phyloP scores from a whole-genome alignment of 306 rosid genomes.

The Hippophae gyantsensis region DNA sequence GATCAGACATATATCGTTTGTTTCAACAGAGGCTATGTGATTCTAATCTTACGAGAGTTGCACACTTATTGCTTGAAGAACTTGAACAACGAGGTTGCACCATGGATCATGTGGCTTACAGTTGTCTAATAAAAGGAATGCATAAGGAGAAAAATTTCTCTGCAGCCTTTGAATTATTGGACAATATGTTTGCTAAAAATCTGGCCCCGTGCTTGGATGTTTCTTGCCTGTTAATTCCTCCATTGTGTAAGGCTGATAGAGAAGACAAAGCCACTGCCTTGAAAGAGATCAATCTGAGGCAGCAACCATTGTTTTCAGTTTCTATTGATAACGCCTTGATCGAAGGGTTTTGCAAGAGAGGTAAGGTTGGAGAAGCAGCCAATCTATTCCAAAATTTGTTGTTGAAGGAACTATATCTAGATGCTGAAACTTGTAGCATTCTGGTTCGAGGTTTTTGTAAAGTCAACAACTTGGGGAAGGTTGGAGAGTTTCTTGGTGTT shows the following conservation, averaged over 20 bases:
- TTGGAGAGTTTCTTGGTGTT: slow-evolving; percentile 51
- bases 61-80: slow-evolving; percentile 41
- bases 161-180: slow-evolving; percentile 45
- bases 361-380: slow-evolving; percentile 42
- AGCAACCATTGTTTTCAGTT: slow-evolving; percentile 28
- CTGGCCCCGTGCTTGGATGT: slow-evolving; percentile 45
- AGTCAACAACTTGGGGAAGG: slow-evolving; percentile 37
- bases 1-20: slow-evolving; percentile 36
- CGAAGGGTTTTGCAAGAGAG: slow-evolving; percentile 39
- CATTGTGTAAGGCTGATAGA: slow-evolving; percentile 46
- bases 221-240: slow-evolving; percentile 43
- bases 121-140: slow-evolving; percentile 44
- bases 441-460: slow-evolving; percentile 56
- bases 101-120: slow-evolving; percentile 39
- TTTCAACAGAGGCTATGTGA: slow-evolving; percentile 47
- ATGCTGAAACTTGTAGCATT: slow-evolving; percentile 40
- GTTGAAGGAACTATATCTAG: slow-evolving; percentile 33
- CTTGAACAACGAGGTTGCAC: slow-evolving; percentile 28
- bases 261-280: slow-evolving; percentile 44
- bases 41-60: slow-evolving; percentile 34
- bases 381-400: slow-evolving; percentile 37
- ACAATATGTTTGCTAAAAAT: slow-evolving; percentile 40
- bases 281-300: slow-evolving; percentile 38
- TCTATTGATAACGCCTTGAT: slow-evolving; percentile 38
- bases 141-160: slow-evolving; percentile 35